Percentiles rank a stretch among this genome's conserved stretches.
Evolutionary conservation across 805 yeast species (phyloP).

Genomic region (Saccharomycopsis javanensis): DNA sequence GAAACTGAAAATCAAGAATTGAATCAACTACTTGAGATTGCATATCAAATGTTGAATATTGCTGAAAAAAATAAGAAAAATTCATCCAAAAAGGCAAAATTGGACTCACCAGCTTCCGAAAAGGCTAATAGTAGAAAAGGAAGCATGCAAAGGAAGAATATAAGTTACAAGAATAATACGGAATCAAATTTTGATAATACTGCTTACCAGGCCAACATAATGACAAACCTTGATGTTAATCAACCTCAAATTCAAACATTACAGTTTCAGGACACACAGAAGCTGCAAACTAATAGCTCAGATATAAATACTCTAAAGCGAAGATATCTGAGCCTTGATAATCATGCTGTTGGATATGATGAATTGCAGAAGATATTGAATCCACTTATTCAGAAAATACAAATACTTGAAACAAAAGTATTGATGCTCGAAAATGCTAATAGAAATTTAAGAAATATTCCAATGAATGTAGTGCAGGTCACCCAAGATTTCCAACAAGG

Average conservation of each 20-base stretch:
- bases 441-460: conserved; percentile 15
- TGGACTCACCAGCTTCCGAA: conserved; percentile 8
- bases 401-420: conserved; percentile 13
- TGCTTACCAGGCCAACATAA: not conserved
- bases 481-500: conserved; percentile 15
- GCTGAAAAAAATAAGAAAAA: conserved; percentile 7
- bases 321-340: not conserved
- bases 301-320: not conserved
- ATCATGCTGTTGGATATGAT: not conserved
- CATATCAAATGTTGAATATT: conserved; percentile 13
- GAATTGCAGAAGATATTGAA: not conserved
- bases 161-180: not conserved
- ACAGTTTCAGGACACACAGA: not conserved
- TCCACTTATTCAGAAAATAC: not conserved
- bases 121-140: not conserved
- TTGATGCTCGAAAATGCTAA: conserved; percentile 17
- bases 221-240: not conserved
- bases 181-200: not conserved
- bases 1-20: conserved; percentile 19
- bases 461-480: conserved; percentile 18
- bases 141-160: not conserved
- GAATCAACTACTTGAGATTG: conserved; percentile 11
- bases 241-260: not conserved
- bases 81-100: conserved; percentile 12
- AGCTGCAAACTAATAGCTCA: not conserved